Evolutionary conservation across 345 rosid species (phyloP), one percentile per base, ranked within the genome.

Genomic region (Lumnitzera littorea): DNA sequence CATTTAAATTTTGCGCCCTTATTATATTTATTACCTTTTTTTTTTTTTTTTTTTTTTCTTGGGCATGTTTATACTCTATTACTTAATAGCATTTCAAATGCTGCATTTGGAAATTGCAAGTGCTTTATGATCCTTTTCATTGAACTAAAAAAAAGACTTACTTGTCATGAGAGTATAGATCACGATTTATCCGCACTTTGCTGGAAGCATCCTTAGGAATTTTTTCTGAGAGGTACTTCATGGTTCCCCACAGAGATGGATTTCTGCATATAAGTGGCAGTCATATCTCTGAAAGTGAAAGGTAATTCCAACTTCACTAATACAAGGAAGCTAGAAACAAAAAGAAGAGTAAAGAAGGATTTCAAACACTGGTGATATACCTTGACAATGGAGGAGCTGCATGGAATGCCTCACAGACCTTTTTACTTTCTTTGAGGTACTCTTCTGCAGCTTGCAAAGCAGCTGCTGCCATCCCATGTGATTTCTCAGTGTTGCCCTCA

Each of bases 391-490:
- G 99, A 59, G 82, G 60, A 62, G 82, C 72, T 5, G 81, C 76
- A 66, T 86, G 75, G 64, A 95, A 95, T 51, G 85, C 84, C 70
- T 86, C 95, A 36, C 80, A 85, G 12, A 89, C 80, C 78, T 76
- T 83, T 71, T 81, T 88, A 69, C 99, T 84, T 72, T 88, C 97
- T 73, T 82, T 85, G 59, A 91, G 80, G 74, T 72, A 90, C 61
- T 88, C 99, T 57, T 95, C 96, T 54, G 97, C 92, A 48, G 97
- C 97, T 74, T 88, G 97, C 65, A 95, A 70, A 48, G 99, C 97
- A 75, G 99, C 95, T 58, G 77, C 87, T 57, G 97, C 96, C 97
- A 91, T 95, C 53, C 92, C 91, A 63, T 88, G 99, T 58, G 85
- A 84, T 72, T 88, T 91, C 80, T 95, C 97, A 1, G 99, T 91